Percentiles rank a stretch among this genome's conserved stretches.
Evolutionary conservation across 371 early-diverging fungal genomes (phyloP).

Genomic region (Mucor saturninus): DNA sequence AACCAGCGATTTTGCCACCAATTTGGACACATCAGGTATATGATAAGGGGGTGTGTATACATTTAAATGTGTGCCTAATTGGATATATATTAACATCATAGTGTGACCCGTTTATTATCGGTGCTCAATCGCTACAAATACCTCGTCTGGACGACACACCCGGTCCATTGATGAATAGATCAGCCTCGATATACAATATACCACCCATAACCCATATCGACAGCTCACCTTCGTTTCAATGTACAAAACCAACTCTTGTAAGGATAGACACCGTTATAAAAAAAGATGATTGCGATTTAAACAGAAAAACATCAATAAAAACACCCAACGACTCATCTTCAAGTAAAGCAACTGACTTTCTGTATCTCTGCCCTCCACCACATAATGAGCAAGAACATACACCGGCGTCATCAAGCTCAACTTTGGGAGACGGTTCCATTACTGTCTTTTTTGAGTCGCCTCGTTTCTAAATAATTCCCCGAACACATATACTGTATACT

Average conservation of each 20-base stretch:
- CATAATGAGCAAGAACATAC: conserved; percentile 15
- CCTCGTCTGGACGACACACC: conserved; percentile 36
- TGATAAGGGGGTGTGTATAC: not conserved
- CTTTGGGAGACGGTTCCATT: conserved; percentile 42
- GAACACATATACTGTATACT: not conserved
- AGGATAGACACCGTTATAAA: conserved; percentile 29
- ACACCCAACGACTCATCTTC: conserved; percentile 10
- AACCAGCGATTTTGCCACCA: conserved; percentile 16
- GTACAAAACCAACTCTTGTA: conserved; percentile 35
- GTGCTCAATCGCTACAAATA: conserved; percentile 36
- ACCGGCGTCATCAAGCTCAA: conserved; percentile 21
- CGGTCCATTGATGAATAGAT: conserved; percentile 31
- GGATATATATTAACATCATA: not conserved
- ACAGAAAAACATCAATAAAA: conserved; percentile 34
- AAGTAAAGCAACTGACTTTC: conserved; percentile 13
- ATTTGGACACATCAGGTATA: conserved; percentile 10
- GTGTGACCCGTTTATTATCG: conserved; percentile 26
- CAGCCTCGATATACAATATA: conserved; percentile 7
- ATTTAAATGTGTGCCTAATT: not conserved
- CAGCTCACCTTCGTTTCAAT: not conserved
- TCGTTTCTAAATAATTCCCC: not conserved
- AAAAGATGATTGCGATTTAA: conserved; percentile 23
- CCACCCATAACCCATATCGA: too few species aligned
- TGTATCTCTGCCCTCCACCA: conserved; percentile 25
- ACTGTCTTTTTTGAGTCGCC: conserved; percentile 33